These are phyloP conservation scores for Populus davidiana DNA, from an alignment of 345 rosid genomes.

Conservation along the genomic window DNA sequence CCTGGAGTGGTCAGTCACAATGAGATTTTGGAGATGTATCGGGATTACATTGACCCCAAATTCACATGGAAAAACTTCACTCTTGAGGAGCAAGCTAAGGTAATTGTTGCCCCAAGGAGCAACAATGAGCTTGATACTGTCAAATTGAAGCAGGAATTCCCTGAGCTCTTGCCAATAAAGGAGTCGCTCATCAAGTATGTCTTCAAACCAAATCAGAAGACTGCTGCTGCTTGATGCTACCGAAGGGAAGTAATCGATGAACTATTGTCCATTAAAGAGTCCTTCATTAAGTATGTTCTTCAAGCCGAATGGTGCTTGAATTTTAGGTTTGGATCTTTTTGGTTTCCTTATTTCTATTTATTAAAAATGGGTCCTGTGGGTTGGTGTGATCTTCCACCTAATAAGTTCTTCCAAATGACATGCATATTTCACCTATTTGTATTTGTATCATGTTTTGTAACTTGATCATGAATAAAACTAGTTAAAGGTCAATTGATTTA, in stretches of 20 bases:
- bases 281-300: background rate
- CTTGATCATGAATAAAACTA: slow-evolving; percentile 34
- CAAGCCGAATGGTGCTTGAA: background rate
- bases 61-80: slow-evolving; percentile 87
- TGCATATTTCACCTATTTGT: slow-evolving; percentile 23
- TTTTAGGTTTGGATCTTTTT: slow-evolving; percentile 23
- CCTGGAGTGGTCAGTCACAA: slow-evolving; percentile 93
- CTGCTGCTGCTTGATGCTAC: slow-evolving; percentile 30
- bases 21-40: slow-evolving; percentile 83
- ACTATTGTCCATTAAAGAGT: background rate
- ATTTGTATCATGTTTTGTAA: slow-evolving; percentile 29
- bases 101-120: slow-evolving; percentile 84
- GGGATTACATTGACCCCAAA: slow-evolving; percentile 54
- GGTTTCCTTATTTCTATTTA: slow-evolving; percentile 15
- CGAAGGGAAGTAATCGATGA: background rate
- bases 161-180: slow-evolving; percentile 74
- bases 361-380: slow-evolving; percentile 24
- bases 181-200: slow-evolving; percentile 76
- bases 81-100: slow-evolving; percentile 87
- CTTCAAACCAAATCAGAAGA: slow-evolving; percentile 76
- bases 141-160: slow-evolving; percentile 78
- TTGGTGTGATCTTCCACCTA: slow-evolving; percentile 12
- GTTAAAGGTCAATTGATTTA: slow-evolving; percentile 14
- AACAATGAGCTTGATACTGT: slow-evolving; percentile 83
- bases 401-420: slow-evolving; percentile 10